phyloP scores from a whole-genome alignment of 345 rosid genomes.

The Iberis pinnata region DNA sequence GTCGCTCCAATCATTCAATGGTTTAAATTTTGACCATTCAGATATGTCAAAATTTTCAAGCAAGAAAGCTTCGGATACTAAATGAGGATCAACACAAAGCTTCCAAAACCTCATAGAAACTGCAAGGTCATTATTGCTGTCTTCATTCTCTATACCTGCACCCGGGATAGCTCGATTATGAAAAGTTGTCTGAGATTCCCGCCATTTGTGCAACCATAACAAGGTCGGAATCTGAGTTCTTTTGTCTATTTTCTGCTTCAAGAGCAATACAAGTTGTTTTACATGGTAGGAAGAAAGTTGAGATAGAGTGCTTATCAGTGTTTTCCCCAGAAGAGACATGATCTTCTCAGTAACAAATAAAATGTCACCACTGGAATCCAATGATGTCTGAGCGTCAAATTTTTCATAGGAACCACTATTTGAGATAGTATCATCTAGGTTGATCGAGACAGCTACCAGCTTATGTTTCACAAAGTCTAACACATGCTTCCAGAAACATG shows the following conservation, averaged over 20 bases:
- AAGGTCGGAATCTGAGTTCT: conserved; percentile 44
- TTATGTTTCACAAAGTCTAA: conserved; percentile 52
- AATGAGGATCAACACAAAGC: conserved; percentile 53
- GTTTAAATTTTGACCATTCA: conserved; percentile 35
- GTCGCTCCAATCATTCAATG: conserved; percentile 48
- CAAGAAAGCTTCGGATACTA: conserved; percentile 53
- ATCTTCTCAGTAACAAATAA: conserved; percentile 34
- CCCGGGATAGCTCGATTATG: conserved; percentile 29
- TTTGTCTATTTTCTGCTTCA: conserved; percentile 50
- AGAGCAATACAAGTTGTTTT: conserved; percentile 43
- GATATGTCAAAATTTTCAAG: conserved; percentile 48
- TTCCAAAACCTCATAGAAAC: conserved; percentile 49
- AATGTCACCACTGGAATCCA: conserved; percentile 34
- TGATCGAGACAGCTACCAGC: conserved; percentile 35
- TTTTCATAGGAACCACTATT: conserved; percentile 29
- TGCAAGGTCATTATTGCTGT: conserved; percentile 33
- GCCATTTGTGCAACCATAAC: conserved; percentile 53
- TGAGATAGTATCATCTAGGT: conserved; percentile 34
- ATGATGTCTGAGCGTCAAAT: conserved; percentile 30
- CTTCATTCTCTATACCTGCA: conserved; percentile 31
- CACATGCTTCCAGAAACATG: conserved; percentile 73
- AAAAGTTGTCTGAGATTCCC: conserved; percentile 36
- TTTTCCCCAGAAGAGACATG: conserved; percentile 38
- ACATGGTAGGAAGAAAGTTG: conserved; percentile 67
- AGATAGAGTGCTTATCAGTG: conserved; percentile 36